Evolutionary conservation across 2,329 filamentous ascomycete species (phyloP).

Genomic region (Fusarium setosum): DNA sequence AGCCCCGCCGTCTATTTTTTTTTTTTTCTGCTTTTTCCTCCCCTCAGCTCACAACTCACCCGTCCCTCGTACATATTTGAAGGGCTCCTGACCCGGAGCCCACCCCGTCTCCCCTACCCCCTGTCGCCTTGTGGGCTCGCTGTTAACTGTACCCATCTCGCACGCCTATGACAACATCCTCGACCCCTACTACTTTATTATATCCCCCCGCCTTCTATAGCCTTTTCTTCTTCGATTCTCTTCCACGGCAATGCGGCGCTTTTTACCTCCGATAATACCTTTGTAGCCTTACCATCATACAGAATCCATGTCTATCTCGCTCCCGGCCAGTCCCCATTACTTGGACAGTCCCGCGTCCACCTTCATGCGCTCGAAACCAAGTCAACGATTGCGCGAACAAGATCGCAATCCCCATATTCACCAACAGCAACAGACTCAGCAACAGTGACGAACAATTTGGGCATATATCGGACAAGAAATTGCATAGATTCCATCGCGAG

Average conservation of each 20-base stretch:
- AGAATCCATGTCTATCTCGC: conserved; percentile 39
- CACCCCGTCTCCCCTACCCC: conserved; percentile 1
- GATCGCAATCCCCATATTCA: conserved; percentile 17
- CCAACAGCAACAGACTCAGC: background rate
- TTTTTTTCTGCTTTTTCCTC: background rate
- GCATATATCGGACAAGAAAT: background rate
- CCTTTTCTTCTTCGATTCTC: background rate
- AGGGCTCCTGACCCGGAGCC: background rate
- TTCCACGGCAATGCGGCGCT: conserved; percentile 22
- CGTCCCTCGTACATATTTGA: background rate
- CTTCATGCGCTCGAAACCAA: conserved; percentile 35
- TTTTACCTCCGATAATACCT: conserved; percentile 1
- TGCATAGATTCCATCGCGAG: conserved; percentile 4
- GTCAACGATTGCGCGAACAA: conserved; percentile 33
- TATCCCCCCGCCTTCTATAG: conserved; percentile 12
- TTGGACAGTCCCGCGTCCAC: conserved; percentile 23
- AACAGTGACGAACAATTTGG: background rate
- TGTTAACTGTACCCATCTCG: conserved; percentile 17
- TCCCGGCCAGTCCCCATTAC: conserved; percentile 22
- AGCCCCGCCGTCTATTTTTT: conserved; percentile 1
- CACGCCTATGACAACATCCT: conserved; percentile 31
- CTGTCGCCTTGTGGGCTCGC: conserved; percentile 23
- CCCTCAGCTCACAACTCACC: background rate
- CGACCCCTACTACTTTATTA: conserved; percentile 13
- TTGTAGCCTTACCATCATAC: conserved; percentile 23